Evolutionary conservation across 768 basidiomycete genomes (phyloP), one percentile per base, ranked within the genome.

Genomic region (Gymnopilus junonius): DNA sequence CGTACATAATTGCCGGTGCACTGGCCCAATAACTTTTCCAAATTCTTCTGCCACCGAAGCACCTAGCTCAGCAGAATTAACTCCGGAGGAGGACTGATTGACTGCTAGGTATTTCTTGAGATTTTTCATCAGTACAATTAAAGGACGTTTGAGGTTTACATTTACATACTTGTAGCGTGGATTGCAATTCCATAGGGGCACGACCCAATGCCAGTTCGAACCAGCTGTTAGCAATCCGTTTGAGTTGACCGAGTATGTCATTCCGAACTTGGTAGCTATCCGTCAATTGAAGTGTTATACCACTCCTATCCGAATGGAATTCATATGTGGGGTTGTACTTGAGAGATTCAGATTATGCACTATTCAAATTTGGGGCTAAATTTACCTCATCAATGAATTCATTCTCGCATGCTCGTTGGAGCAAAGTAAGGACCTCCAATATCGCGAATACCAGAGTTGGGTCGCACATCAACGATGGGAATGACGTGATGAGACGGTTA

Each of bases 401-500:
- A 64, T 94, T 92, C 75, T 98, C 94, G 70, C 93, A 94, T 0
- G 94, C 89, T 51, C 88, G 85, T 62, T 95, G 87, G 65, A 99
- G 79, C 8, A 98, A 81, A 0, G 97, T 98, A 62, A 99, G 82
- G 46, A 94, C 90, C 70, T 99, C 97, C 39, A 99, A 81, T 51
- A 98, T 91, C 39, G 93, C 87, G 67, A 91, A 95, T 6, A 99
- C 92, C 12, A 99, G 83, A 10, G 88, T 83, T 3, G 90, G 86
- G 69, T 96, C 91, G 75, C 97, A 99, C 87, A 97, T 92, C 54
- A 99, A 80, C 14, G 95, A 95, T 1, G 97, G 95, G 76, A 98
- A 98, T 1, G 92, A 93, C 8, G 88, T 90, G 66, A 99, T 89
- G 40, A 99, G 80, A 39, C 88, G 85, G 75, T 94, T 87, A 27